Conservation (phyloP, 2,329 filamentous ascomycete genomes). For the Microdochium nivale region DNA sequence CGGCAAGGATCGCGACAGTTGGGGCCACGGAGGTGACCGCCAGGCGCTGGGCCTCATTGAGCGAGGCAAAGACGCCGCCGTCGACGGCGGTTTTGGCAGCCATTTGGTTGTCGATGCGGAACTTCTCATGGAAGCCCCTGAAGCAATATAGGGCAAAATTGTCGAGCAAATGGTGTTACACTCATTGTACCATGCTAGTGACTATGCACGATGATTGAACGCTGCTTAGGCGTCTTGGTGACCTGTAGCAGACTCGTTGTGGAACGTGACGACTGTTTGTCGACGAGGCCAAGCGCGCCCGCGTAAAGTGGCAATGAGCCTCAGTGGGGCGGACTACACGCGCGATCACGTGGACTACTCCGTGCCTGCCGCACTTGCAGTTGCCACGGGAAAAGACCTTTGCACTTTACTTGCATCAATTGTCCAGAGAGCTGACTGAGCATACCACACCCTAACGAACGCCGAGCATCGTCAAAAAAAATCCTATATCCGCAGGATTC, state of each 20-base stretch:
- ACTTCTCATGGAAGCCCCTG: not conserved
- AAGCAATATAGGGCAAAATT: not conserved
- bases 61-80: constrained; percentile 31
- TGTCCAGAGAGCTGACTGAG: no score
- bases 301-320: not conserved
- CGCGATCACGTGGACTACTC: not conserved
- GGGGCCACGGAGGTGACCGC: constrained; percentile 43
- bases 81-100: constrained; percentile 3
- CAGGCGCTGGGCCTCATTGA: constrained; percentile 46
- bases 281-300: not conserved
- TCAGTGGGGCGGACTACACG: not conserved
- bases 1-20: constrained; percentile 59
- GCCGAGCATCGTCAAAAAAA: no score
- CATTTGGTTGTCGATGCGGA: not conserved
- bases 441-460: no score
- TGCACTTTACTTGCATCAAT: no score
- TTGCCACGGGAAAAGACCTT: no score
- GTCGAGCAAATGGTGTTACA: not conserved
- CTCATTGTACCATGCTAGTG: not conserved
- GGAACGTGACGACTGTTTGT: not conserved
- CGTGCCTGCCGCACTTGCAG: not conserved
- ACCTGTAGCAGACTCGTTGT: not conserved
- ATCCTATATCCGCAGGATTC: no score
- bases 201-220: not conserved
- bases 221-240: not conserved